Base-by-base conservation (phyloP, 768 basidiomycete species). In the Leccinum obscurum region DNA sequence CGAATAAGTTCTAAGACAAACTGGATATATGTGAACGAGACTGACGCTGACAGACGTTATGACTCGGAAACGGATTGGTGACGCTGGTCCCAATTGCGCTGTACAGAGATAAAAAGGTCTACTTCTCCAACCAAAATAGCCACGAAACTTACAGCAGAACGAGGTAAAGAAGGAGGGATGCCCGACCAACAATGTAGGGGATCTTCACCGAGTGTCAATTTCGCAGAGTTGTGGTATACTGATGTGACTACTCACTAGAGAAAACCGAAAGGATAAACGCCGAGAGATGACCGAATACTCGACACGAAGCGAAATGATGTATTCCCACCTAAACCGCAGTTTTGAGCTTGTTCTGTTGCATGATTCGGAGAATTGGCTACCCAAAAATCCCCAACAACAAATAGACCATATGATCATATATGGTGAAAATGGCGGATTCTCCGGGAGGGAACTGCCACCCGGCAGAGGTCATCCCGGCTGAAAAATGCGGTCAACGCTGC, bases 131-230 rank as follows among this genome's bases (percentile, higher is more conserved):
- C 10, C n/a, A 20, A 46, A 46, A 0, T 8, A 20, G 20, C 44
- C 44, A 46, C 20, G 11, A 9, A 46, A 20, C 63, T 59, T 37
- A 72, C 70, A 56, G n/a, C 2, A 61, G 1, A 41, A 58, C 6
- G 26, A 72, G 37, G 26, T 17, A 61, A n/a, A 56, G 0, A 20
- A 71, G 37, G 53, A 68, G 55, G 32, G 6, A 39, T 7, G 13
- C 10, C 24, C 71, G 66, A 6, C 71, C 71, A 15, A 59, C 6
- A n/a, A 71, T 9, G 35, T 72, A 71, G 5, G 70, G 63, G 37
- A 71, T 44, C 70, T 71, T 52, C 2, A 8, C 34, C 35, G 9
- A 46, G 2, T 6, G 14, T 60, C 32, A 44, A n/a, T 37, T 3
- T 11, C 28, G 5, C 5, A 6, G 13, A 32, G 14, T 2, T 13